Conservation (phyloP, 2,329 filamentous ascomycete species). For the Davidsoniella neocaledoniae region DNA sequence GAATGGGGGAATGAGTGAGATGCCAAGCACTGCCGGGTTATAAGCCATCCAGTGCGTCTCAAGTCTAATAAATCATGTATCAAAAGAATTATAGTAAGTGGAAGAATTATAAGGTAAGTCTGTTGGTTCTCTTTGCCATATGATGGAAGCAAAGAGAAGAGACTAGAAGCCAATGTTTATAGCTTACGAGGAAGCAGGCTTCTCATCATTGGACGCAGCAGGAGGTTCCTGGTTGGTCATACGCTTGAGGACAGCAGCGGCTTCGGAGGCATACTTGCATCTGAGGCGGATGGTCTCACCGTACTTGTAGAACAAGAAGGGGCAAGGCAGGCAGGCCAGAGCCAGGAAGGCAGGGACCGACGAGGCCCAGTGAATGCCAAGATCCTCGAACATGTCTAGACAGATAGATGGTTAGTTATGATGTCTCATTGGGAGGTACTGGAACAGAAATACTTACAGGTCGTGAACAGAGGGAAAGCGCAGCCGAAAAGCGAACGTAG, state of each 20-base stretch:
- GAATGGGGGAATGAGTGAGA: too few species aligned
- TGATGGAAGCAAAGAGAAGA: too few species aligned
- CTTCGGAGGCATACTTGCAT: constrained; percentile 54
- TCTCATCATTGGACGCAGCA: not conserved
- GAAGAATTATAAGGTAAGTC: too few species aligned
- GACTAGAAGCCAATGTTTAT: too few species aligned
- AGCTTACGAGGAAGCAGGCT: not conserved
- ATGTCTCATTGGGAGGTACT: too few species aligned
- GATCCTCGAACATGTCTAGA: constrained; percentile 32
- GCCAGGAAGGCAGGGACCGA: constrained; percentile 60
- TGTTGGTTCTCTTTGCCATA: too few species aligned
- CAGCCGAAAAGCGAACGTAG: constrained; percentile 56
- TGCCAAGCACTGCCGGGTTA: too few species aligned
- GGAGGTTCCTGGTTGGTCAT: constrained; percentile 19
- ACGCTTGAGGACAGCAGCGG: constrained; percentile 39
- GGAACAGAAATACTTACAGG: constrained; percentile 13
- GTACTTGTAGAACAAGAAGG: constrained; percentile 61
- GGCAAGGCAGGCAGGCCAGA: constrained; percentile 54
- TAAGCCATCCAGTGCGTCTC: too few species aligned
- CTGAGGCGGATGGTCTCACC: constrained; percentile 43
- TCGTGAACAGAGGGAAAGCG: constrained; percentile 57
- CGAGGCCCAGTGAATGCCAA: constrained; percentile 62
- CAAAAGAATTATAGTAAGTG: too few species aligned
- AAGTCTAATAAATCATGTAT: too few species aligned
- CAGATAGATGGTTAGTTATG: not conserved